A percentile compares a stretch with the other conserved stretches of the same genome.
Conservation (phyloP, 257 asterid species). For the Voacanga thouarsii region DNA sequence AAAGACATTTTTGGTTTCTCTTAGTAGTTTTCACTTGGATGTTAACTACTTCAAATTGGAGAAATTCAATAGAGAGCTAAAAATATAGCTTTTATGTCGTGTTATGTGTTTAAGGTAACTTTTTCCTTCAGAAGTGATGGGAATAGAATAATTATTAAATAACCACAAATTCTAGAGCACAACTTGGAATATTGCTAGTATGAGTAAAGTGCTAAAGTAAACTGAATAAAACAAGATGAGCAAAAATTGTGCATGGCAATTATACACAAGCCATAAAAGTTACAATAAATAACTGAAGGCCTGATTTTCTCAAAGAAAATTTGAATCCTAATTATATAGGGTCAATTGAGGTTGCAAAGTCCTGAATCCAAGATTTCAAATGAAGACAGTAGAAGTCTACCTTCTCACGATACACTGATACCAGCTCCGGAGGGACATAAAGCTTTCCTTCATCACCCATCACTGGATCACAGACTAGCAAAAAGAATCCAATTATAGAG, state of each 20-base stretch:
- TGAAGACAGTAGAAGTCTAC: conserved; percentile 30
- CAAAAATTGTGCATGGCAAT: neutral
- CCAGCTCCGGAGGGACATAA: conserved; percentile 87
- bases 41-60: neutral
- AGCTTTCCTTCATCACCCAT: conserved; percentile 98
- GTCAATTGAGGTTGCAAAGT: neutral
- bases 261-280: neutral
- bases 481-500: conserved; percentile 23
- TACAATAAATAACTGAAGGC: neutral
- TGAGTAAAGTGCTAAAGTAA: neutral
- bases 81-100: neutral
- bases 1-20: neutral
- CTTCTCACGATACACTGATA: conserved; percentile 93
- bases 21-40: conserved; percentile 3
- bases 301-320: neutral
- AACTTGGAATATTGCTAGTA: neutral
- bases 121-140: neutral
- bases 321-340: neutral
- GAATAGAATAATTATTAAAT: neutral
- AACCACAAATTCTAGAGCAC: neutral
- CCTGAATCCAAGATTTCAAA: neutral
- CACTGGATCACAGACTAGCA: conserved; percentile 96
- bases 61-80: neutral
- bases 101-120: neutral
- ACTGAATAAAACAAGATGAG: neutral